Base-by-base conservation (phyloP, 495 filamentous ascomycete species). In the Friedmanniomyces simplex region DNA sequence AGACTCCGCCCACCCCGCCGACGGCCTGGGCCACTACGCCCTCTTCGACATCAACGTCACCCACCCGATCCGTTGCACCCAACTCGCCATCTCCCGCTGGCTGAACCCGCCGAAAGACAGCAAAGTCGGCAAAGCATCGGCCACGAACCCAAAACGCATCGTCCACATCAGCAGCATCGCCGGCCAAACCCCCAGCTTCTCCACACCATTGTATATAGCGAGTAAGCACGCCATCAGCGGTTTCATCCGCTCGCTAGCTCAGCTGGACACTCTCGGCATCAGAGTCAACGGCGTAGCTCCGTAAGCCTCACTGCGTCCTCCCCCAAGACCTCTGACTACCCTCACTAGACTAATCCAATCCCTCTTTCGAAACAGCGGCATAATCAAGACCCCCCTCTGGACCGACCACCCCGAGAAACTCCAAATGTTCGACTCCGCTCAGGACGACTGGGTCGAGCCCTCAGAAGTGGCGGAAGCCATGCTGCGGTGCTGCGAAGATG, bases 381-480 rank as follows among this genome's bases (percentile, higher is more conserved):
- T 84, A 0, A 81, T 86, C 60, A 81, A 81, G 62, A 87, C 83
- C 22, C 71, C 84, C 26, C 65, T 88, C 3, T 88, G 82, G 83
- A 82, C 78, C 0, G 82, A 86, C 0, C 72, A 84, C 60, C 81
- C 82, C 14, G 82, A 86, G 66, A 87, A 88, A 64, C 18, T 83
- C 52, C 72, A 72, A 57, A 75, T 83, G 66, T 57, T 85, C 1
- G 68, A 77, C 52, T 70, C 72, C 8, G 66, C 62, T 0, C 57
- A 65, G 21, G 82, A 84, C 63, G 71, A 67, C 52, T 87, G 83
- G 83, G 80, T 80, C 22, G 79, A 74, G 11, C 72, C 83, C 0
- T 82, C 85, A 58, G 79, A 82, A 58, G 83, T 88, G 0, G 83
- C 82, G 6, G 72, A 76, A 47, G 77, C 78, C 26, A 88, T 88